Conservation (phyloP, 495 filamentous ascomycete genomes). For the Penicillium fimorum region DNA sequence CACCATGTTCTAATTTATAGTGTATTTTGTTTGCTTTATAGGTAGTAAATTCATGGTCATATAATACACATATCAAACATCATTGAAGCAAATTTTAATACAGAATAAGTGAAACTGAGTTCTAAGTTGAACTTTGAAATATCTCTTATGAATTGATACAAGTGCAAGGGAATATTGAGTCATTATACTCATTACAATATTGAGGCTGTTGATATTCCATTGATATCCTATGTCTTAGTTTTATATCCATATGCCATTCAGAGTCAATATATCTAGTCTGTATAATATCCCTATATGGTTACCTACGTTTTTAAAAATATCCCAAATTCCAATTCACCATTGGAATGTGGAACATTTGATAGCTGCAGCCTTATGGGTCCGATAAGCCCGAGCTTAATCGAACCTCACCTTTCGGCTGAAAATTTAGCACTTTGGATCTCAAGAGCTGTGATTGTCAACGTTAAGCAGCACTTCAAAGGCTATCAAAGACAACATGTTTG, state of each 20-base stretch:
- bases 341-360: background rate
- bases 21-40: background rate
- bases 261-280: background rate
- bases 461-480: background rate
- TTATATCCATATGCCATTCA: background rate
- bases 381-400: slow-evolving; percentile 32
- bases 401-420: slow-evolving; percentile 18
- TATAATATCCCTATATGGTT: background rate
- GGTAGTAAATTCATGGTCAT: background rate
- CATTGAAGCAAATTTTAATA: background rate
- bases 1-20: background rate
- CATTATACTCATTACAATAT: background rate
- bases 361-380: slow-evolving; percentile 17
- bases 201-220: background rate
- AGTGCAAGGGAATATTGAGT: background rate
- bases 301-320: background rate
- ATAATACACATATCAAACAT: background rate
- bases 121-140: background rate
- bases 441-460: background rate
- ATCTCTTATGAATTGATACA: background rate
- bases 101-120: background rate
- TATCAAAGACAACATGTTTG: slow-evolving; percentile 49
- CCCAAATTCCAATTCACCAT: background rate
- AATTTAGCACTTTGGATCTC: background rate
- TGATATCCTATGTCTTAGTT: background rate